Evolutionary conservation across 768 basidiomycete genomes (phyloP).

Genomic region (Xanthoconium stramineum): DNA sequence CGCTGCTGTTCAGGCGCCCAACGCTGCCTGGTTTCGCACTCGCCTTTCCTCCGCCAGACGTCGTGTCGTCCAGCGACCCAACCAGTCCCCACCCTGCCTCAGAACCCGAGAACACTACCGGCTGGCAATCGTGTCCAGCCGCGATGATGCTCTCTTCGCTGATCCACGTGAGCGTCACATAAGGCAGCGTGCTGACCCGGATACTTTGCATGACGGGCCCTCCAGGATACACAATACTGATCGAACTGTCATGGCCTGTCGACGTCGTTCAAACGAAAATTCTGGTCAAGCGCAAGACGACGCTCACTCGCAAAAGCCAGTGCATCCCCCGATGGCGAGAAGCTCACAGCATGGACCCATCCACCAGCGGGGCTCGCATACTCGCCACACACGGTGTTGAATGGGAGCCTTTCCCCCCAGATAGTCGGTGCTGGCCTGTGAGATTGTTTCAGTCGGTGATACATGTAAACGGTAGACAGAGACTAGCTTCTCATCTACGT

Average conservation of each 20-base stretch:
- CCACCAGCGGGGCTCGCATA: conserved; percentile 87
- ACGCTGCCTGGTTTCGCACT: conserved; percentile 41
- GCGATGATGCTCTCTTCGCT: conserved; percentile 80
- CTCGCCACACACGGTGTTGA: conserved; percentile 97
- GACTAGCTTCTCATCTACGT: conserved; percentile 84
- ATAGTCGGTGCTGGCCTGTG: conserved; percentile 79
- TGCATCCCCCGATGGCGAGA: conserved; percentile 94
- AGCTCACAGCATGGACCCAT: conserved; percentile 95
- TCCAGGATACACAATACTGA: conserved; percentile 88
- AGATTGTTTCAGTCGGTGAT: conserved; percentile 6
- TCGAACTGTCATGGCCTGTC: conserved; percentile 90
- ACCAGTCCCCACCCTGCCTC: conserved; percentile 73
- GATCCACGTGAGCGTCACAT: conserved; percentile 83
- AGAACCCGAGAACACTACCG: conserved; percentile 77
- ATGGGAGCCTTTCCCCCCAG: conserved; percentile 98
- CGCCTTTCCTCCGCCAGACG: conserved; percentile 36
- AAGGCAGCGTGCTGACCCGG: conserved; percentile 74
- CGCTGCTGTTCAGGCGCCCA: conserved; percentile 86
- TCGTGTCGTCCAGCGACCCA: conserved; percentile 85
- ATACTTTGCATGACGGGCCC: conserved; percentile 72
- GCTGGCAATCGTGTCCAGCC: conserved; percentile 98
- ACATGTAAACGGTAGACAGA: background rate
- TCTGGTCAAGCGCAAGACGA: background rate
- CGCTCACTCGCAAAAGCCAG: conserved; percentile 89
- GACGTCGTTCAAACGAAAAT: conserved; percentile 2